Evolutionary conservation across 1,284 basidiomycete species (phyloP).

Genomic region (Lentinula novae-zelandiae): DNA sequence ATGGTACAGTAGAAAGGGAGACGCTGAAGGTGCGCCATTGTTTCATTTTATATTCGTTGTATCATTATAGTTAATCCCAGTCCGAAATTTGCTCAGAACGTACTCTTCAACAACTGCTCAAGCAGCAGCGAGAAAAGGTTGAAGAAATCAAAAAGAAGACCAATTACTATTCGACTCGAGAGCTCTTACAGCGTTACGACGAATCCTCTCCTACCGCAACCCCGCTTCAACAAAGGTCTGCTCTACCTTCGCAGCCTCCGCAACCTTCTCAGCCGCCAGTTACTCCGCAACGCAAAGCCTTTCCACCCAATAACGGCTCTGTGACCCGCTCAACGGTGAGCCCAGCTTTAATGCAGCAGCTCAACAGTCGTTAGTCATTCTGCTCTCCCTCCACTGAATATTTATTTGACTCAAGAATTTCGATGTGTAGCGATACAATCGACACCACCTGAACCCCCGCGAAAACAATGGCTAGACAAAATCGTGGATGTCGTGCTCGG

Average conservation of each 20-base stretch:
- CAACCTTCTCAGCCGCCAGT: background rate
- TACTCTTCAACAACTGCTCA: slow-evolving; percentile 71
- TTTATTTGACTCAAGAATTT: background rate
- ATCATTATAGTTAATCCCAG: background rate
- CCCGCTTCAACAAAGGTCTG: slow-evolving; percentile 23
- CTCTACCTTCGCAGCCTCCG: background rate
- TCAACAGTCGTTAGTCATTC: slow-evolving; percentile 27
- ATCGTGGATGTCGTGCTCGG: slow-evolving; percentile 84
- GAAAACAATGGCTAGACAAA: slow-evolving; percentile 87
- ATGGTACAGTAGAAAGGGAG: slow-evolving; percentile 84
- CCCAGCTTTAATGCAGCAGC: slow-evolving; percentile 9
- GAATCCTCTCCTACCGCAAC: slow-evolving; percentile 38
- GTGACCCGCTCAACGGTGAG: slow-evolving; percentile 6
- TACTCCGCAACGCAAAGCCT: slow-evolving; percentile 9
- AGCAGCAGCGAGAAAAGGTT: slow-evolving; percentile 81
- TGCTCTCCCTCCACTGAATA: background rate
- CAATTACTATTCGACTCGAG: slow-evolving; percentile 90
- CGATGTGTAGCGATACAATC: slow-evolving; percentile 17
- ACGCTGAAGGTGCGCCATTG: slow-evolving; percentile 71
- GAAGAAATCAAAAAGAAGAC: slow-evolving; percentile 98
- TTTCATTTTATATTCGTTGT: too few relatives aligned
- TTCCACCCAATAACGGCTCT: background rate
- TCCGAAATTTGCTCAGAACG: slow-evolving; percentile 52
- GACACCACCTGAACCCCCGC: slow-evolving; percentile 49
- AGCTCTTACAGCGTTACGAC: slow-evolving; percentile 90